Evolutionary conservation across 768 basidiomycete species (phyloP).

Genomic region (Suillus placidus): DNA sequence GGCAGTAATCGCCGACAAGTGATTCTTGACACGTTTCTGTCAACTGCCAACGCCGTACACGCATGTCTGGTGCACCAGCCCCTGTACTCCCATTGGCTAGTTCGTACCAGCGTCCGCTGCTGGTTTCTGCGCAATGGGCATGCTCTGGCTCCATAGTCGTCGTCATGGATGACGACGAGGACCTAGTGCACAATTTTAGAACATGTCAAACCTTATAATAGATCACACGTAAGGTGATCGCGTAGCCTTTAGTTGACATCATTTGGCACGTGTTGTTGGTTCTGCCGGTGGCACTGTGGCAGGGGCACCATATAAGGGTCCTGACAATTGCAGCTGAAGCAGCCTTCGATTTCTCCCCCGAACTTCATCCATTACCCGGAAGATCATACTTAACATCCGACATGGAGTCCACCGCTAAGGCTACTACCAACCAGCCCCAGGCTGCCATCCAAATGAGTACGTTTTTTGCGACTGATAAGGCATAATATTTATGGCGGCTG

Average conservation of each 20-base stretch:
- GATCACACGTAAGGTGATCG: constrained; percentile 2
- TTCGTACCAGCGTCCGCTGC: too few relatives aligned
- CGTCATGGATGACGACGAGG: constrained; percentile 5
- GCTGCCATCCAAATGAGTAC: constrained; percentile 65
- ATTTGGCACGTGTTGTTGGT: constrained; percentile 12
- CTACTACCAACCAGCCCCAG: constrained; percentile 56
- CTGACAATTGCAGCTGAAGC: constrained; percentile 6
- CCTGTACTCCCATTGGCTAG: background rate
- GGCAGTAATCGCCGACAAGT: background rate
- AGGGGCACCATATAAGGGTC: constrained; percentile 10
- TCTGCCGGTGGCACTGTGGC: constrained; percentile 6
- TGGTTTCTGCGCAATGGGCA: background rate
- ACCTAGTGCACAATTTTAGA: background rate
- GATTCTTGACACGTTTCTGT: background rate
- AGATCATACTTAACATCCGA: constrained; percentile 29
- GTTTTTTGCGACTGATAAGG: constrained; percentile 24
- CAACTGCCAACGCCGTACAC: background rate
- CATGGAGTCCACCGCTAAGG: constrained; percentile 36
- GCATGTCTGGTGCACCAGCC: background rate
- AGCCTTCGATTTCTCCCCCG: background rate
- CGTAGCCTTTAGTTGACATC: constrained; percentile 13
- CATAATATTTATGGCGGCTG: background rate
- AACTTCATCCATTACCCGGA: constrained; percentile 8
- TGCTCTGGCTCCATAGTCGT: too few relatives aligned
- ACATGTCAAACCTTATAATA: background rate